Evolutionary conservation across 192 early-diverging fungal species (phyloP).

Genomic region (Podila epicladia): DNA sequence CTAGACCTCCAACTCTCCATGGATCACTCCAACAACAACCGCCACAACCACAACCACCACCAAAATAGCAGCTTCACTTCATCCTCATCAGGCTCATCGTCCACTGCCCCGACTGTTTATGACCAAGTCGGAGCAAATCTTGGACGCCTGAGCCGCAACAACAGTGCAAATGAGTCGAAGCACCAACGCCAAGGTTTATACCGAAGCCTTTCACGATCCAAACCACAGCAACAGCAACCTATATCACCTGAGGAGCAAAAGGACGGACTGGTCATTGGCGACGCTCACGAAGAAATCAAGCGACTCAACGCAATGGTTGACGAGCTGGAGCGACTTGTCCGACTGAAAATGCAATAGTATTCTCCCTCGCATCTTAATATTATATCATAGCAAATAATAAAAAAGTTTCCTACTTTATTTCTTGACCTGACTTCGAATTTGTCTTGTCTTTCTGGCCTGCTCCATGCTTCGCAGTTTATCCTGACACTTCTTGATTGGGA

Average conservation of each 20-base stretch:
- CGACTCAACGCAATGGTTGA: constrained; percentile 43
- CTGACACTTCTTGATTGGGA: not conserved
- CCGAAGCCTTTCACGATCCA: too few relatives aligned
- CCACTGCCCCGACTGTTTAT: too few relatives aligned
- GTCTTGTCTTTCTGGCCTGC: not conserved
- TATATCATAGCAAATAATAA: too few relatives aligned
- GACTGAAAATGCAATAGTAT: constrained; percentile 8
- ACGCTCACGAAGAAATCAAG: constrained; percentile 38
- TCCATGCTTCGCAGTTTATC: not conserved
- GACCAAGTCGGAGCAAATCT: too few relatives aligned
- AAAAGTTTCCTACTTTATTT: not conserved
- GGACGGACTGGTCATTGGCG: constrained; percentile 22
- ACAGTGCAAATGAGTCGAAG: too few relatives aligned
- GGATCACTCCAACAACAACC: not conserved
- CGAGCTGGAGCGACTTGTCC: constrained; percentile 26
- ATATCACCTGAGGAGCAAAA: not conserved
- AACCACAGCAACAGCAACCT: constrained; percentile 5
- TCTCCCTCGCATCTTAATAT: not conserved
- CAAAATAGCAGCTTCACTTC: not conserved
- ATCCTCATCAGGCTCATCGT: too few relatives aligned
- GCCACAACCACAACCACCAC: not conserved
- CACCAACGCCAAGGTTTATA: too few relatives aligned
- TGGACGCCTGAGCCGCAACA: too few relatives aligned
- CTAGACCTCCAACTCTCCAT: constrained; percentile 27
- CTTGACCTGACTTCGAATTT: not conserved